phyloP scores from a whole-genome alignment of 2,329 filamentous ascomycete genomes.

The Claviceps arundinis region DNA sequence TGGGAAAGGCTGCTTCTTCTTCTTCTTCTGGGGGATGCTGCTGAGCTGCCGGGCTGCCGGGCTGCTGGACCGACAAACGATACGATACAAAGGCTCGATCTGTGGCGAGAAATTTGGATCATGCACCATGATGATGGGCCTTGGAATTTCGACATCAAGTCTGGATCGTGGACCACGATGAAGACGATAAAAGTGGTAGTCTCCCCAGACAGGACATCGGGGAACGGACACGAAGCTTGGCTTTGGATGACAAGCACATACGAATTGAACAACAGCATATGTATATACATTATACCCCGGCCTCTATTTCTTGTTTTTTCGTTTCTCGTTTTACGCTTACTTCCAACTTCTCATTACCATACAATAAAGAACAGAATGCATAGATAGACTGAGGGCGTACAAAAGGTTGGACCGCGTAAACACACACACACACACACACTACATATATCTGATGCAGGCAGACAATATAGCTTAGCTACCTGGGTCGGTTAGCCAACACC shows the following conservation, averaged over 20 bases:
- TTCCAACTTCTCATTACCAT: not conserved
- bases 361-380: not conserved
- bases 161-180: not conserved
- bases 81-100: not conserved
- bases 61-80: not conserved
- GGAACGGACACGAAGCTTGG: not conserved
- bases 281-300: conserved; percentile 5
- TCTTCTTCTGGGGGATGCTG: conserved; percentile 34
- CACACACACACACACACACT: not conserved
- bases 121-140: not conserved
- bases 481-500: not conserved
- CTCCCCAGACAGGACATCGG: not conserved
- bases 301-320: not conserved
- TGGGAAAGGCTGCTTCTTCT: conserved; percentile 24
- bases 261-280: not conserved
- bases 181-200: not conserved
- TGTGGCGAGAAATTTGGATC: not conserved
- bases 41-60: conserved; percentile 16
- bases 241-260: conserved; percentile 2
- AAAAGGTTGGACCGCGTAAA: not conserved
- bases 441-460: not conserved
- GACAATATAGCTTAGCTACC: not conserved
- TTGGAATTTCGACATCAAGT: no score
- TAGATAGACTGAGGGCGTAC: not conserved
- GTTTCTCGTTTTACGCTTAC: not conserved